phyloP scores from a whole-genome alignment of 768 basidiomycete genomes.

The Lactarius psammicola region DNA sequence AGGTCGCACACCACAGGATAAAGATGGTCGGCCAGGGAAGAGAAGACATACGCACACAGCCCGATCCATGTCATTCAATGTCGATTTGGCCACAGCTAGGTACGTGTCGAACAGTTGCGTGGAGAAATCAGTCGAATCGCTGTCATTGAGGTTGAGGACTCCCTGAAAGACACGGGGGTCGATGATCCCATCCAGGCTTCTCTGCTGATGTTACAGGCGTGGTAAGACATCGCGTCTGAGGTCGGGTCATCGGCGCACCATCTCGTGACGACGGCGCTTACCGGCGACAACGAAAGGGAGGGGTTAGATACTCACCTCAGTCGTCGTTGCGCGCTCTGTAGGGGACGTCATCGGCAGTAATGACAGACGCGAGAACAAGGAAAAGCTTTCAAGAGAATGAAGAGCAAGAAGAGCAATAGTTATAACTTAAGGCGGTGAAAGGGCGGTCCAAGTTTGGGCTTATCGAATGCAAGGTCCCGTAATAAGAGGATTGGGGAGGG shows the following conservation, averaged over 20 bases:
- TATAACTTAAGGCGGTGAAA: background rate
- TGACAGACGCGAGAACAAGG: background rate
- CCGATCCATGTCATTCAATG: conserved; percentile 14
- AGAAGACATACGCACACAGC: conserved; percentile 13
- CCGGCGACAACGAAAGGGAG: background rate
- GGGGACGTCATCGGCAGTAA: background rate
- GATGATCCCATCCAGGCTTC: conserved; percentile 6
- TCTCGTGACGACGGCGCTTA: background rate
- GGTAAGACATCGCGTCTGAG: background rate
- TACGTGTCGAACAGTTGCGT: conserved; percentile 19
- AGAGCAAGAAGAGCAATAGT: background rate
- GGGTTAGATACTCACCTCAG: background rate
- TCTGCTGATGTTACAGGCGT: no score
- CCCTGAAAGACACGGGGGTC: conserved; percentile 19
- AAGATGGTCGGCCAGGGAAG: background rate
- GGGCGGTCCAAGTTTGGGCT: background rate
- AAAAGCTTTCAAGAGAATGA: background rate
- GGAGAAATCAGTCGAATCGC: conserved; percentile 23
- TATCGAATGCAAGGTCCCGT: background rate
- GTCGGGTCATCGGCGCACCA: background rate
- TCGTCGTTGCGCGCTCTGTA: background rate
- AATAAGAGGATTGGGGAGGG: background rate
- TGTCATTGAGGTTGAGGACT: conserved; percentile 14
- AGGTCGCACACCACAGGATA: background rate
- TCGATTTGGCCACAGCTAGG: conserved; percentile 13